These are phyloP conservation scores for Coleophoma crateriformis DNA, from an alignment of 2,329 filamentous ascomycete species.

Conservation along the genomic window DNA sequence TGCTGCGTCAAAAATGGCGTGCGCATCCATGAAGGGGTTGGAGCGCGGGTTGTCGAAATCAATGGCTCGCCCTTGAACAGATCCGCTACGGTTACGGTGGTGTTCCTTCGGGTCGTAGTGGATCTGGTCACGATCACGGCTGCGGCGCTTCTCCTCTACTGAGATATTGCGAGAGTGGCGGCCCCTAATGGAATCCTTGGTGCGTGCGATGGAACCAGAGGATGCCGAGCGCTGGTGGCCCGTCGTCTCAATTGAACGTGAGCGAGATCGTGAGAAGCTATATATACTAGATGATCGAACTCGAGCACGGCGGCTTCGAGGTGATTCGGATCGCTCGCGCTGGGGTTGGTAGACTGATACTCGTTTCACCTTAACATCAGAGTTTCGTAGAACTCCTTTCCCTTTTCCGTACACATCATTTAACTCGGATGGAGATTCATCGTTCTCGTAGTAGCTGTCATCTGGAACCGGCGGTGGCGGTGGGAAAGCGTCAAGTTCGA, in stretches of 20 bases:
- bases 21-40: background rate
- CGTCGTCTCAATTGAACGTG: background rate
- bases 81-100: conserved; percentile 9
- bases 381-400: conserved; percentile 5
- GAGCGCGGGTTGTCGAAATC: conserved; percentile 15
- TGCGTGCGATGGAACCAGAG: background rate
- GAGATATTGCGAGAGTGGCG: background rate
- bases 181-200: background rate
- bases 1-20: background rate
- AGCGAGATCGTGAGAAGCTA: background rate
- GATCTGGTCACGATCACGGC: conserved; percentile 12
- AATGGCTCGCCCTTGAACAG: conserved; percentile 12
- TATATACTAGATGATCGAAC: background rate
- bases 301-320: background rate
- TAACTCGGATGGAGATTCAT: background rate
- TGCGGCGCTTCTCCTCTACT: conserved; percentile 4
- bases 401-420: background rate
- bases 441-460: background rate
- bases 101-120: conserved; percentile 12
- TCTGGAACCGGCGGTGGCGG: background rate
- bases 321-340: conserved; percentile 8
- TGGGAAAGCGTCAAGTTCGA: background rate
- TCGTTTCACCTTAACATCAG: conserved; percentile 4
- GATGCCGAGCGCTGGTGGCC: conserved; percentile 1
- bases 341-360: conserved; percentile 7